Conservation (phyloP, 495 filamentous ascomycete genomes). For the Aspergillus mulundensis region DNA sequence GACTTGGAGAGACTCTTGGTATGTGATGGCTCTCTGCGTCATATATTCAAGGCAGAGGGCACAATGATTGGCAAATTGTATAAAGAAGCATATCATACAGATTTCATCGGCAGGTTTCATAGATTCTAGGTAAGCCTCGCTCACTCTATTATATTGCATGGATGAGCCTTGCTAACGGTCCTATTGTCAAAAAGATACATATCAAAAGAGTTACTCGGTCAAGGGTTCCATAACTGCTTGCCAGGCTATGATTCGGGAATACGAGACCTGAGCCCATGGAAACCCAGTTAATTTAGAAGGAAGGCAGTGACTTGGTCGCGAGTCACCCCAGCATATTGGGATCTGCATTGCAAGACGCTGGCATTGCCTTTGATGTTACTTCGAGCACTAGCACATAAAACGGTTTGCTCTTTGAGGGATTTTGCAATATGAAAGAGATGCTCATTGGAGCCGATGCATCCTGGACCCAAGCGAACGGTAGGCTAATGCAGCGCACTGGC, state of each 20-base stretch:
- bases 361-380: no score
- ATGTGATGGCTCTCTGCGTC: background rate
- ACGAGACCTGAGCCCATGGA: no score
- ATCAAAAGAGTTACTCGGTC: no score
- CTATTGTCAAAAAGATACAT: no score
- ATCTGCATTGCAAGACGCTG: background rate
- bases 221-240: no score
- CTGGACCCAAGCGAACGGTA: slow-evolving; percentile 7
- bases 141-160: no score
- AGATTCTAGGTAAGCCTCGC: background rate
- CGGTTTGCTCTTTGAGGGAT: background rate
- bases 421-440: background rate
- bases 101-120: background rate
- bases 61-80: background rate
- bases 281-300: no score
- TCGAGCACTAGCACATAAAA: background rate
- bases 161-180: no score
- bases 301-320: background rate
- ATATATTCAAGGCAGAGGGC: background rate
- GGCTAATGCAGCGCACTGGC: slow-evolving; percentile 4
- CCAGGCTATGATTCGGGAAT: no score
- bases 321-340: background rate
- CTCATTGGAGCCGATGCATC: background rate
- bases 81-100: background rate
- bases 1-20: background rate